Conservation (phyloP, 306 rosid genomes). For the Prosopis cineraria region DNA sequence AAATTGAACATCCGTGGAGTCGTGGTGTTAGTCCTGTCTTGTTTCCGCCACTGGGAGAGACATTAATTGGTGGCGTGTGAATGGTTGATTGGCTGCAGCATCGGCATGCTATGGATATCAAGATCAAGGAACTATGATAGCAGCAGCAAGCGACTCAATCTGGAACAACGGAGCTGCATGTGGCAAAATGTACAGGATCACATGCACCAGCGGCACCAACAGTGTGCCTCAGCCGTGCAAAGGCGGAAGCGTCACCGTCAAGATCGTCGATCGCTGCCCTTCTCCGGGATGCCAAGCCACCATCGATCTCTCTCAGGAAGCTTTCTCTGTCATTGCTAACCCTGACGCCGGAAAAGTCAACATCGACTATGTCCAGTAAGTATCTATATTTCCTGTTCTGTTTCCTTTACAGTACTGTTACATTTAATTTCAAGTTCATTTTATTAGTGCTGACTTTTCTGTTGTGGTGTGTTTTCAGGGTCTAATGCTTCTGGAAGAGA, state of each 20-base stretch:
- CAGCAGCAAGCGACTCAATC: conserved; percentile 31
- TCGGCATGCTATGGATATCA: conserved; percentile 34
- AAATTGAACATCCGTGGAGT: too few relatives aligned
- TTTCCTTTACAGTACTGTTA: neutral
- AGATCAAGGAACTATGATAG: conserved; percentile 40
- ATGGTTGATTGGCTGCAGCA: conserved; percentile 17
- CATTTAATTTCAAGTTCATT: neutral
- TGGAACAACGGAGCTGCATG: conserved; percentile 37
- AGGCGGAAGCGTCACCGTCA: conserved; percentile 32
- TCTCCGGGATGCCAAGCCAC: conserved; percentile 38
- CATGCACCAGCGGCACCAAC: conserved; percentile 35
- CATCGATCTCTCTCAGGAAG: conserved; percentile 43
- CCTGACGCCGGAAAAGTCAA: conserved; percentile 30
- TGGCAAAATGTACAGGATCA: conserved; percentile 34
- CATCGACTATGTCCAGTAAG: conserved; percentile 27
- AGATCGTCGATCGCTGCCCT: conserved; percentile 41
- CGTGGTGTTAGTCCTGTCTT: too few relatives aligned
- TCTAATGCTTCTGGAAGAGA: neutral
- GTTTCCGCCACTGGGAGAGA: too few relatives aligned
- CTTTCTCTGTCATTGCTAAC: conserved; percentile 35
- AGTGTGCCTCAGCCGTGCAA: conserved; percentile 22
- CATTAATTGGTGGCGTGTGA: neutral
- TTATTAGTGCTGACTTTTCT: neutral
- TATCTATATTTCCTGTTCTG: neutral
- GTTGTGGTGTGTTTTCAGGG: neutral